Base-by-base conservation (phyloP, 768 basidiomycete genomes). In the Hygrocybe coccinea region DNA sequence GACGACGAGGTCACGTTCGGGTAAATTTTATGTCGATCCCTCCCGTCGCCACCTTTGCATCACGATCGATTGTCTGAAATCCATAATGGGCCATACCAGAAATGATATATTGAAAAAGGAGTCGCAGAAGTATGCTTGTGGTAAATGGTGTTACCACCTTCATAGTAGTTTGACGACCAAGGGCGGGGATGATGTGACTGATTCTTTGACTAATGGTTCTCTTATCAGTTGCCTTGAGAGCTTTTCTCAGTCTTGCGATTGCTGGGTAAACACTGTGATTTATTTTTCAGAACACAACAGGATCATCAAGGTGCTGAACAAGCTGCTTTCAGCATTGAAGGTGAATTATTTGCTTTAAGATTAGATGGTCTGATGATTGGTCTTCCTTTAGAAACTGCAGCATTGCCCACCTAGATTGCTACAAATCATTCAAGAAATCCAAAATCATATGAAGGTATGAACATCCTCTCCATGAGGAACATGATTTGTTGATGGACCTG, bases 1-100 rank as follows among this genome's bases (percentile, higher is more conserved):
- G 36, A 67, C 66, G 22, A 64, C 72, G 45, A 55, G 24, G 43
- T 55, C 61, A 22, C 64, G 72, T 8, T 72, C 71, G 38, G 59
- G 60, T 3, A 61, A 59, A 10, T 63, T 67, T 22, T 69, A 62
- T 24, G 63, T 72, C 43, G 65, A 73, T 48, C 61, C 55, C 5
- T 5, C 47, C 1, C 1, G n/a, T 38, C 29, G 29, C 34, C 50
- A 51, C 37, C 35, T 51, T 21, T 38, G 6, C 36, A 51, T 38
- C 17, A 33, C 50, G 3, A 19, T 38, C 17, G 50, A 51, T 36
- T 51, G 50, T 17, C 33, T 51, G 11, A 21, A 21, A 21, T 14
- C 35, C 11, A 17, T 51, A 2, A 17, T 6, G 2, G 35, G 12
- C 15, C 33, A 5, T 7, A 21, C 17, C 8, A 22, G 17, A 11